Evolutionary conservation across 805 yeast genomes (phyloP).

Genomic region (Metschnikowia cerradonensis): DNA sequence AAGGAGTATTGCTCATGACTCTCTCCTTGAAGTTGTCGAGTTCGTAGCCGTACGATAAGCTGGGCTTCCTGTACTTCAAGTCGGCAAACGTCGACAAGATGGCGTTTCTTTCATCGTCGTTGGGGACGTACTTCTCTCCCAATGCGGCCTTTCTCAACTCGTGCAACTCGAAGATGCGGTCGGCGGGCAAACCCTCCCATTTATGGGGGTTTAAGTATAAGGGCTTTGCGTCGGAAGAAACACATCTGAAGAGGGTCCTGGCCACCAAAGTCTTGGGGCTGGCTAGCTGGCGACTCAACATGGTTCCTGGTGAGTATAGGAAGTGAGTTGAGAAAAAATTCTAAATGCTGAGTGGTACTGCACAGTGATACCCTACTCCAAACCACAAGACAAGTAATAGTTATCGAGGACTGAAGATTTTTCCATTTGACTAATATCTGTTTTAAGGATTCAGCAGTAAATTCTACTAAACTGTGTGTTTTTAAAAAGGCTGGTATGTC

Average conservation of each 20-base stretch:
- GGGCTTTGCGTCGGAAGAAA: conserved; percentile 17
- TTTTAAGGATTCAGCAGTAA: fast-evolving
- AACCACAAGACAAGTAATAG: too few species aligned
- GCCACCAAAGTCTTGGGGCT: not conserved
- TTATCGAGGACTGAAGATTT: too few species aligned
- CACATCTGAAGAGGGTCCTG: conserved; percentile 5
- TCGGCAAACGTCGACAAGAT: conserved; percentile 41
- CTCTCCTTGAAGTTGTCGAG: conserved; percentile 41
- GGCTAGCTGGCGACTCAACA: conserved; percentile 4
- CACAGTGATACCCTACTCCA: not conserved
- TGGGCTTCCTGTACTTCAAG: conserved; percentile 28
- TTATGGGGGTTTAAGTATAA: conserved; percentile 59
- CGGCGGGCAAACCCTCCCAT: conserved; percentile 68
- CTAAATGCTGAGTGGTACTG: not conserved
- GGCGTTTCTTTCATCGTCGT: conserved; percentile 68
- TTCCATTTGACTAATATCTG: too few species aligned
- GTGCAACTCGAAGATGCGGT: conserved; percentile 57
- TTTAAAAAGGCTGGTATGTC: too few species aligned
- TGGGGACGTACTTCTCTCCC: conserved; percentile 48
- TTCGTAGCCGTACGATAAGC: conserved; percentile 38
- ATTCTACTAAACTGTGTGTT: too few species aligned
- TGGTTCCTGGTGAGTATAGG: not conserved
- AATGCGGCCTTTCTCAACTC: conserved; percentile 52
- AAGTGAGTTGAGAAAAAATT: conserved; percentile 1
- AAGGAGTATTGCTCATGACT: conserved; percentile 39